Base-by-base conservation (phyloP, 768 basidiomycete species). In the Agrocybe praecox region DNA sequence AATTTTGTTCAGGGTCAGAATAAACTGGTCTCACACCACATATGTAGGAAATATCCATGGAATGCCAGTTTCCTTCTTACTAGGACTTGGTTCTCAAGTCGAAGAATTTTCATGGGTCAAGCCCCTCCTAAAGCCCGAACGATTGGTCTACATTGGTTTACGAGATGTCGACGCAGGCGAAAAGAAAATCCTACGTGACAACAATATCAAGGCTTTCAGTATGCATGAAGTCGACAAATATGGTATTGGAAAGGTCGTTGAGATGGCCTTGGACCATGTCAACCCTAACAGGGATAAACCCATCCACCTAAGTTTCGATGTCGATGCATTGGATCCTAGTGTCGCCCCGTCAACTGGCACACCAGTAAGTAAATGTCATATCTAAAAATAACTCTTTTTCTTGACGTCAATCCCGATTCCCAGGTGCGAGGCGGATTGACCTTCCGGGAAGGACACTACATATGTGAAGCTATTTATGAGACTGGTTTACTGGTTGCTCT, bases 361-460 rank as follows among this genome's bases (percentile, higher is more conserved):
- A 45, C 94, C 94, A 22, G 94, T 93, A 59, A 69, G 84, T 56
- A n/a, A 17, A 19, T 34, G 36, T 22, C 15, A 33, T 34, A 17
- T 47, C 26, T 26, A 26, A 24, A 32, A 23, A 42, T 17, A 26
- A 33, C 24, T 34, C 44, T 51, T 46, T 19, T 7, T 57, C 21
- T 54, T 51, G 55, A 60, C 26, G 53, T 2, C 46, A 46, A 17
- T 33, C 9, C 44, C 46, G 46, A 49, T 45, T 29, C 26, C 26
- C 36, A 90, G 85, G 93, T 96, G 21, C 89, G 96, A 64, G 97
- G 97, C 2, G 97, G 97, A 11, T 76, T 99, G 59, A 95, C 92
- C 19, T 99, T 98, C 77, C 80, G 97, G 61, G 97, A 99, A 69
- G 96, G 96, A n/a, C 97, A 98, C 74, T 98, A 96, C 71, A 95